phyloP scores from a whole-genome alignment of 768 basidiomycete genomes.

The Calocybe gangraenosa region DNA sequence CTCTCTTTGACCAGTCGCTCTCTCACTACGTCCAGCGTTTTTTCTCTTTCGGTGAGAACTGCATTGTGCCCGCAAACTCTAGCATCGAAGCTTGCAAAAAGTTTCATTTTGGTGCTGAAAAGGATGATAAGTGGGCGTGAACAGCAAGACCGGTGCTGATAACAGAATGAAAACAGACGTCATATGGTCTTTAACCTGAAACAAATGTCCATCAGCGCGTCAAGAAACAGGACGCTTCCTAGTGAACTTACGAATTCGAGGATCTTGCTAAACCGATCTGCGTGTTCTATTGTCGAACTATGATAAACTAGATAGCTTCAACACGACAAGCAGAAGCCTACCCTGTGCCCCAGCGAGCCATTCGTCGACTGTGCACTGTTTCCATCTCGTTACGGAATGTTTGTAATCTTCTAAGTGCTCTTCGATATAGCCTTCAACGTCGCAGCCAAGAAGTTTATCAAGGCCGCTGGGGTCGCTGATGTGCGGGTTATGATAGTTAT shows the following conservation, averaged over 20 bases:
- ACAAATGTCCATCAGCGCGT: not conserved
- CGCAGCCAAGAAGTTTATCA: slow-evolving; percentile 36
- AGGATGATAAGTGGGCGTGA: not conserved
- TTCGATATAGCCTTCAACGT: slow-evolving; percentile 38
- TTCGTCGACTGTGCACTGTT: slow-evolving; percentile 44
- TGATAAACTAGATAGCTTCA: not conserved
- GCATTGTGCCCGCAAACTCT: slow-evolving; percentile 36
- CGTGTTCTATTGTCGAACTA: slow-evolving; percentile 32
- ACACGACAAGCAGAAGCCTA: slow-evolving; percentile 16
- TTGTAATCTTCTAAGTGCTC: slow-evolving; percentile 41
- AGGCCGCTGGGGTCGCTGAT: slow-evolving; percentile 19
- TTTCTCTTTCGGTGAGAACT: slow-evolving; percentile 36
- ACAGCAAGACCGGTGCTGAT: not conserved
- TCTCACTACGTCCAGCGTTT: slow-evolving; percentile 31
- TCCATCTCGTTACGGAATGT: slow-evolving; percentile 41
- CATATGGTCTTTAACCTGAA: slow-evolving; percentile 47
- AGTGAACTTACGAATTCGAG: slow-evolving; percentile 43
- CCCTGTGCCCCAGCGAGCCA: slow-evolving; percentile 55
- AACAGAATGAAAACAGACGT: slow-evolving; percentile 26
- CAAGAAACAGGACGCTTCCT: not conserved
- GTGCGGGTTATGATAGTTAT: not conserved
- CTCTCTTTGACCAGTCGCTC: slow-evolving; percentile 38
- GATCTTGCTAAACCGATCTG: slow-evolving; percentile 35
- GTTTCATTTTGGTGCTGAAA: slow-evolving; percentile 40
- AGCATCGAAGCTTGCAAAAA: slow-evolving; percentile 40